Evolutionary conservation across 1,139 yeast genomes (phyloP).

Genomic region (Debaryomycetaceae sp.): DNA sequence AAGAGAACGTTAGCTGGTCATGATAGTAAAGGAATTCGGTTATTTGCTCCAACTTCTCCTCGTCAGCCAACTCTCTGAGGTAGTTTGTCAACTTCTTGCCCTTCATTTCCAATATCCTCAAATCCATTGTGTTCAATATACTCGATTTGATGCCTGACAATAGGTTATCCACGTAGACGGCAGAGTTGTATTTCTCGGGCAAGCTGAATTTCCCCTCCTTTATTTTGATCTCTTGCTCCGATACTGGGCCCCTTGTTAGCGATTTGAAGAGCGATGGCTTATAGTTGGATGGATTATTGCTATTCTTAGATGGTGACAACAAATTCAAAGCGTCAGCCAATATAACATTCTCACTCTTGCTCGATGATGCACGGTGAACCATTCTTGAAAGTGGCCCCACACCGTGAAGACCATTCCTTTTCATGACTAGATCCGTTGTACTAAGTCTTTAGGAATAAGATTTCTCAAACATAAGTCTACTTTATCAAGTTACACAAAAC

Average conservation of each 20-base stretch:
- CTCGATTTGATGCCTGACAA: conserved; percentile 14
- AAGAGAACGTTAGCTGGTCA: conserved; percentile 20
- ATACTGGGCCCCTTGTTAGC: conserved; percentile 30
- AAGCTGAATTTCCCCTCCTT: conserved; percentile 4
- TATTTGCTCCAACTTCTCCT: conserved; percentile 25
- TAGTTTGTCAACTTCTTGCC: conserved; percentile 18
- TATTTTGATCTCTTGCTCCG: conserved; percentile 16
- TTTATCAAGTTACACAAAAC: no score
- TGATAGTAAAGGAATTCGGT: conserved; percentile 24
- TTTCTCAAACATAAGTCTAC: no score
- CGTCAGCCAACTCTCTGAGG: conserved; percentile 19
- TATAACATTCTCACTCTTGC: conserved; percentile 18
- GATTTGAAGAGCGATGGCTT: conserved; percentile 37
- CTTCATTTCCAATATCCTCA: conserved; percentile 14
- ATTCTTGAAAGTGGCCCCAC: neutral
- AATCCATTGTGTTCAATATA: conserved; percentile 7
- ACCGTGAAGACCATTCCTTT: neutral
- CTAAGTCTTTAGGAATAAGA: no score
- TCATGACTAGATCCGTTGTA: neutral
- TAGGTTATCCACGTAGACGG: conserved; percentile 6
- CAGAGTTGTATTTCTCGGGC: conserved; percentile 6
- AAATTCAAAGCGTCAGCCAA: conserved; percentile 41
- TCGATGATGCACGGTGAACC: conserved; percentile 2
- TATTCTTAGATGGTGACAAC: conserved; percentile 21
- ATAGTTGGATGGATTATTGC: conserved; percentile 11